Percentiles rank a stretch among this genome's conserved stretches.
These are phyloP conservation scores for Talaromyces sp. DNA, from an alignment of 2,329 filamentous ascomycete genomes.

Conservation along the genomic window DNA sequence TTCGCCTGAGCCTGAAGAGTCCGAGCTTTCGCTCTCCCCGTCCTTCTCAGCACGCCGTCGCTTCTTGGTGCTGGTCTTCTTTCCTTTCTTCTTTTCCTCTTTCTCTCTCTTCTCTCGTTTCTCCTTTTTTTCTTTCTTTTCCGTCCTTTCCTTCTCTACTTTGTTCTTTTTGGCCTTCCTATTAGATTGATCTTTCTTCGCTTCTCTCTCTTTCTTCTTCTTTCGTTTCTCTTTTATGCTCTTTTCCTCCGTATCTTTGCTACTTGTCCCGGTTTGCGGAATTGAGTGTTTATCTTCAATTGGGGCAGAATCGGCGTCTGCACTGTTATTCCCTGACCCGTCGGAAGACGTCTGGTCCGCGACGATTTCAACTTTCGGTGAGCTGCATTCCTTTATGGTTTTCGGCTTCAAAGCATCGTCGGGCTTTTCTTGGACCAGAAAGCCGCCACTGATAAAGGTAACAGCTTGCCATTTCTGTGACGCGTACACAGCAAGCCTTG, in stretches of 20 bases:
- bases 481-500: constrained; percentile 70
- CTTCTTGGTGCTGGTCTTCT: constrained; percentile 28
- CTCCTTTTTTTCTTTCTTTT: constrained; percentile 8
- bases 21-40: constrained; percentile 25
- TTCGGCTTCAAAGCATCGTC: constrained; percentile 42
- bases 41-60: constrained; percentile 32
- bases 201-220: constrained; percentile 30
- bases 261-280: neutral
- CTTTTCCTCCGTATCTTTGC: neutral
- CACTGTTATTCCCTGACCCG: neutral
- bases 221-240: constrained; percentile 33
- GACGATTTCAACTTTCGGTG: constrained; percentile 15
- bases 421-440: constrained; percentile 60
- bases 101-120: constrained; percentile 22
- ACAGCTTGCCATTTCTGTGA: constrained; percentile 74
- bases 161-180: constrained; percentile 7
- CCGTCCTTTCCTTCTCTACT: constrained; percentile 5
- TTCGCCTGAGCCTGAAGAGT: constrained; percentile 5
- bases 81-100: constrained; percentile 3
- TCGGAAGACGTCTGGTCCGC: neutral
- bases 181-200: constrained; percentile 31
- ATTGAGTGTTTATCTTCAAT: neutral
- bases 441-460: constrained; percentile 83
- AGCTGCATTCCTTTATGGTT: constrained; percentile 25
- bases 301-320: neutral